phyloP scores from a whole-genome alignment of 805 yeast species.

The Wickerhamomyces queroliae region DNA sequence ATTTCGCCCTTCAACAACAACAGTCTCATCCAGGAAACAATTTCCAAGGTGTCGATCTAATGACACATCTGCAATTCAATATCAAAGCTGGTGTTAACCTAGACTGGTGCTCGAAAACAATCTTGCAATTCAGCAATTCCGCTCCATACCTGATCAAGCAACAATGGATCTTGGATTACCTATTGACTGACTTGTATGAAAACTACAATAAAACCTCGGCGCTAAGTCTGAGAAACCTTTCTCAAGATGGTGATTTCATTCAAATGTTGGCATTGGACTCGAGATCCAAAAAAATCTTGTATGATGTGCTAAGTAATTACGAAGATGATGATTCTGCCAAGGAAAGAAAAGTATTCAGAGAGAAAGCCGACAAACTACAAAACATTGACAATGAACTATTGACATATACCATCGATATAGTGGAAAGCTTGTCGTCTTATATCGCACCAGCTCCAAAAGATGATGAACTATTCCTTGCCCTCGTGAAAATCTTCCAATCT shows the following conservation, averaged over 20 bases:
- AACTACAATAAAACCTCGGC: conserved; percentile 19
- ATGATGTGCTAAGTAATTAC: conserved; percentile 30
- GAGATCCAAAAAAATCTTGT: conserved; percentile 40
- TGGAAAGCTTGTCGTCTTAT: conserved; percentile 81
- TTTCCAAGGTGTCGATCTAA: conserved; percentile 12
- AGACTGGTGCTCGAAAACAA: conserved; percentile 22
- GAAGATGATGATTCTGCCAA: conserved; percentile 22
- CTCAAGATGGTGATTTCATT: conserved; percentile 81
- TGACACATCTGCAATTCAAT: conserved; percentile 19
- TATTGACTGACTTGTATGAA: conserved; percentile 12
- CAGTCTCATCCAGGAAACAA: neutral
- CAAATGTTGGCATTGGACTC: conserved; percentile 59
- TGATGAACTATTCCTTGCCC: conserved; percentile 57
- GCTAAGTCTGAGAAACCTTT: conserved; percentile 69
- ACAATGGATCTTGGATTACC: conserved; percentile 19
- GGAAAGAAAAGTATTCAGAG: conserved; percentile 20
- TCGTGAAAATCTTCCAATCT: conserved; percentile 43
- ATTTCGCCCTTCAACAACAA: conserved; percentile 9
- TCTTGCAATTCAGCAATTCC: conserved; percentile 16
- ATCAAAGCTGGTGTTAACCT: conserved; percentile 16
- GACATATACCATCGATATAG: conserved; percentile 66
- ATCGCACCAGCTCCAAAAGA: conserved; percentile 67
- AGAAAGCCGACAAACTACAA: conserved; percentile 17
- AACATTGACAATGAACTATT: conserved; percentile 47
- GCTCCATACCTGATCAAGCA: conserved; percentile 15